Base-by-base conservation (phyloP, 2,329 filamentous ascomycete genomes). In the Pseudogymnoascus verrucosus region DNA sequence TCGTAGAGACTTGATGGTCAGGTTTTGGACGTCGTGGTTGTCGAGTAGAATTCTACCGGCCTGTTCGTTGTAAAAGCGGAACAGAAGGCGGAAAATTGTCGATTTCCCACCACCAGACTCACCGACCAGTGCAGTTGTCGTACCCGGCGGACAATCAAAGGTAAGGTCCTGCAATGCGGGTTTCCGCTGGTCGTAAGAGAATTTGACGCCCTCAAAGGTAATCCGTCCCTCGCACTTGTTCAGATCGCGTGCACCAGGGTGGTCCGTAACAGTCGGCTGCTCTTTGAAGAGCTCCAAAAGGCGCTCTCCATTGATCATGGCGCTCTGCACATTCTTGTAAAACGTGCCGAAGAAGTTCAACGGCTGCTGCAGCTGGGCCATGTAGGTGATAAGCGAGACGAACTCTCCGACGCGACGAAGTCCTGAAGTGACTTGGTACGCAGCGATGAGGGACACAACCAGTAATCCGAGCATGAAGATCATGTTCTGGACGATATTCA, bases 61-160 rank as follows among this genome's bases (percentile, higher is more conserved):
- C 62, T 87, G 82, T 63, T 88, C 85, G 73, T 97, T 96, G 79
- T 98, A 99, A 76, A 97, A 99, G 16, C 95, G 89, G 81, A 96
- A 98, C 74, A 99, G 87, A 60, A 98, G 84, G 61, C 95, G 89
- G 80, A 99, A 97, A 26, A 99, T 84, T 0, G 95, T 99, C 2
- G 93, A 98, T 76, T 99, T 99, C 68, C 95, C 95, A 65, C 95
- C 95, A 54, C 95, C 95, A 34, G 93, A 98, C 75, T 98, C 93
- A 67, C 95, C 95, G 16, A 99, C 95, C 67, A 99, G 88, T 0
- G 95, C 95, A 5, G 93, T 99, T 0, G 93, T 98, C 0, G 92
- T 97, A 62, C 95, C 95, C 1, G 95, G 93, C 16, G 80, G 78
- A 74, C 93, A 97, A 67, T 89, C 87, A 76, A 99, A 98, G 67